Evolutionary conservation across 2,329 filamentous ascomycete genomes (phyloP).

Genomic region (Fusarium palustre): DNA sequence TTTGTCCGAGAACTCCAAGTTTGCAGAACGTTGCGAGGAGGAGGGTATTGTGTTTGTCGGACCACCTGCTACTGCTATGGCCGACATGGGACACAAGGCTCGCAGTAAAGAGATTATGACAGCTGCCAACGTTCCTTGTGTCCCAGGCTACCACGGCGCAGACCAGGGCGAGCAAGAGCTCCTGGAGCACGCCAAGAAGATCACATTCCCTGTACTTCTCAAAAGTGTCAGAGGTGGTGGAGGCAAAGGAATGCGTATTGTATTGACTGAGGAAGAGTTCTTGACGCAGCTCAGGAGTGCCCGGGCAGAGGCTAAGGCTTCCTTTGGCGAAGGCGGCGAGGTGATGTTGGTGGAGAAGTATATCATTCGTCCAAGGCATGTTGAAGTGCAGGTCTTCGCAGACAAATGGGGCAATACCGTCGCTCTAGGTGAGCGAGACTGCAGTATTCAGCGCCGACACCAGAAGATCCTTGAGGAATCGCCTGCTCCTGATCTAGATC

Average conservation of each 20-base stretch:
- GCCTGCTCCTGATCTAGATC: slow-evolving; percentile 76
- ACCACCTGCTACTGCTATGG: slow-evolving; percentile 82
- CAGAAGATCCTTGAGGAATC: slow-evolving; percentile 94
- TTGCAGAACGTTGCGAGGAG: slow-evolving; percentile 87
- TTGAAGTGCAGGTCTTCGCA: slow-evolving; percentile 92
- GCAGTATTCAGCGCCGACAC: slow-evolving; percentile 86
- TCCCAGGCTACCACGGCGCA: slow-evolving; percentile 91
- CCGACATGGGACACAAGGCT: slow-evolving; percentile 94
- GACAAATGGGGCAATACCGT: slow-evolving; percentile 83
- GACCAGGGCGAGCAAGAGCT: slow-evolving; percentile 77
- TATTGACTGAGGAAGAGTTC: slow-evolving; percentile 75
- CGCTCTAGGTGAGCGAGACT: slow-evolving; percentile 88
- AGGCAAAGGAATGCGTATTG: slow-evolving; percentile 87
- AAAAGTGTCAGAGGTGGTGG: slow-evolving; percentile 87
- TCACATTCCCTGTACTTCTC: slow-evolving; percentile 76
- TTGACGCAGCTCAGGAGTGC: slow-evolving; percentile 76
- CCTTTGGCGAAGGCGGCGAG: slow-evolving; percentile 83
- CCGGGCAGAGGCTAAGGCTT: slow-evolving; percentile 78
- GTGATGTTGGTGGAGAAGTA: slow-evolving; percentile 89
- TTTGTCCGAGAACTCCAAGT: slow-evolving; percentile 90
- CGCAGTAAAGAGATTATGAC: slow-evolving; percentile 97
- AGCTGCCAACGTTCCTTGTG: slow-evolving; percentile 92
- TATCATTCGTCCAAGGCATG: slow-evolving; percentile 81
- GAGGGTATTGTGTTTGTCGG: slow-evolving; percentile 96
- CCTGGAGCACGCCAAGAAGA: slow-evolving; percentile 76